A percentile compares a stretch with the other conserved stretches of the same genome.
phyloP scores from a whole-genome alignment of 1,284 basidiomycete genomes.

The Sphaerobolus stellatus region DNA sequence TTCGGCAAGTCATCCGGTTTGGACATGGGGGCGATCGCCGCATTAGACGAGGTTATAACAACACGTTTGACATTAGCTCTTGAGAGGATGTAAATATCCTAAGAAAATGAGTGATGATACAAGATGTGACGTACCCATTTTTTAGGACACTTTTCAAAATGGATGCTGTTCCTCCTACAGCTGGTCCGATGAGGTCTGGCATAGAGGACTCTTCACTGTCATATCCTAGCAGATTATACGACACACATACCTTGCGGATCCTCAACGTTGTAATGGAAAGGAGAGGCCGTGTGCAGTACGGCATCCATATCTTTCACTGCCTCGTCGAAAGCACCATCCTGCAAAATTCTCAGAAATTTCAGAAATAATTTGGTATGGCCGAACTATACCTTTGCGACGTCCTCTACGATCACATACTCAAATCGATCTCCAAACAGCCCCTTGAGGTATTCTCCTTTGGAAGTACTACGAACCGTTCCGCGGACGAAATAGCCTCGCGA shows the following conservation, averaged over 20 bases:
- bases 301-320: constrained; percentile 66
- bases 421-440: constrained; percentile 37
- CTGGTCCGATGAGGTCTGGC: constrained; percentile 59
- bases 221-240: neutral
- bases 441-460: constrained; percentile 49
- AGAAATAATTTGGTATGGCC: neutral
- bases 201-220: neutral
- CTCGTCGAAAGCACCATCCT: constrained; percentile 69
- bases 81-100: no score
- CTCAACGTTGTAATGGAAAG: constrained; percentile 38
- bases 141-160: constrained; percentile 55
- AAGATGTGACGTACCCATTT: constrained; percentile 38
- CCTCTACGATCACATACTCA: constrained; percentile 44
- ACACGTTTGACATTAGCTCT: neutral
- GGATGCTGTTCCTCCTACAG: constrained; percentile 60
- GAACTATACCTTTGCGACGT: constrained; percentile 41
- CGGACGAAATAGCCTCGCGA: constrained; percentile 50
- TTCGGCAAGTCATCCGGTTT: constrained; percentile 19
- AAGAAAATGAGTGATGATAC: neutral
- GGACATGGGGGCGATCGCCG: constrained; percentile 45
- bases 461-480: constrained; percentile 52
- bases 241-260: constrained; percentile 38
- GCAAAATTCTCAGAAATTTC: neutral
- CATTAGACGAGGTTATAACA: constrained; percentile 52
- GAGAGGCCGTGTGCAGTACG: constrained; percentile 59